Percentiles rank a stretch among this genome's conserved stretches.
Conservation (phyloP, 192 early-diverging fungal genomes). For the Podila epigama region DNA sequence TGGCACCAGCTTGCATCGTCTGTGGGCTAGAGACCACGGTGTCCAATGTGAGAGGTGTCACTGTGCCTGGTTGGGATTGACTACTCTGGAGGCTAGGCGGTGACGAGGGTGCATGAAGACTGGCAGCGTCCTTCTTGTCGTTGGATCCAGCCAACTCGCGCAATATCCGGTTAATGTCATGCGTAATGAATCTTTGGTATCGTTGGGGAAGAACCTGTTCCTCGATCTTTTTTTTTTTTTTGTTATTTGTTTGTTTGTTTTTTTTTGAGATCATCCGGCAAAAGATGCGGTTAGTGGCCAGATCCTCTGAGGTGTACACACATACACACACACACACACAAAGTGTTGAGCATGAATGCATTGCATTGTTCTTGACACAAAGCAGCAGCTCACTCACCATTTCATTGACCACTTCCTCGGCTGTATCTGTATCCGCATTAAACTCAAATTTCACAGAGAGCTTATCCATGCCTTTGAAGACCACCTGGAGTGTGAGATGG, state of each 20-base stretch:
- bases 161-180: slow-evolving; percentile 83
- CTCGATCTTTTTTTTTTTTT: slow-evolving; percentile 63
- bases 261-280: neutral
- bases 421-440: slow-evolving; percentile 80
- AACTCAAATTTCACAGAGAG: slow-evolving; percentile 88
- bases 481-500: slow-evolving; percentile 74
- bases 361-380: neutral
- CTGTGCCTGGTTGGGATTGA: neutral
- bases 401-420: slow-evolving; percentile 80
- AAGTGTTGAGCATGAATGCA: too few relatives aligned
- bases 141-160: slow-evolving; percentile 64
- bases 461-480: slow-evolving; percentile 80
- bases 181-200: slow-evolving; percentile 81
- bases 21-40: neutral
- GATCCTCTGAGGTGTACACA: too few relatives aligned
- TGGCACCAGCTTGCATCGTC: neutral
- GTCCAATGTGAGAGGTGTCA: neutral
- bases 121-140: slow-evolving; percentile 34
- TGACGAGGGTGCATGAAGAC: slow-evolving; percentile 10
- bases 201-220: slow-evolving; percentile 77
- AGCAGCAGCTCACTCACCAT: slow-evolving; percentile 60
- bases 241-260: neutral
- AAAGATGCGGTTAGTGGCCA: neutral
- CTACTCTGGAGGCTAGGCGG: neutral
- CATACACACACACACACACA: too few relatives aligned